Evolutionary conservation across 202 grass and related monocot genomes (phyloP).

Genomic region (Musa balbisiana): DNA sequence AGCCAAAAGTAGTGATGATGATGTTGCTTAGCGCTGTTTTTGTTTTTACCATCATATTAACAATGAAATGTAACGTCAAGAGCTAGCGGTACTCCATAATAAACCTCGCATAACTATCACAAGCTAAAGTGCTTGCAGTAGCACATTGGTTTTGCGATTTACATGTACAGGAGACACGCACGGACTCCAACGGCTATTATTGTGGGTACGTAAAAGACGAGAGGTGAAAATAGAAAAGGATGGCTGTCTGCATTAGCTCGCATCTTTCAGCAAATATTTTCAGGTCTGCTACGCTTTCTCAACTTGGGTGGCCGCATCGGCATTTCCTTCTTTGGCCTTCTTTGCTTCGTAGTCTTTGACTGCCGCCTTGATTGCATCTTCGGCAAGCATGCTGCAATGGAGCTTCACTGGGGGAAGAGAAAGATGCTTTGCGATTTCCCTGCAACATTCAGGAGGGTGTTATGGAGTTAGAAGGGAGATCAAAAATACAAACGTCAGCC

Average conservation of each 20-base stretch:
- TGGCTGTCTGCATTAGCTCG: too few relatives aligned
- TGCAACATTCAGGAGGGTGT: constrained; percentile 10
- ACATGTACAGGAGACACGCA: too few relatives aligned
- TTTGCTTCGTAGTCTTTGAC: constrained; percentile 82
- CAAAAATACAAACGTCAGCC: neutral
- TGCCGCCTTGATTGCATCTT: constrained; percentile 87
- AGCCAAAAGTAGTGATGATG: too few relatives aligned
- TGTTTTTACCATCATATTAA: too few relatives aligned
- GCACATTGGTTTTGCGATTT: too few relatives aligned
- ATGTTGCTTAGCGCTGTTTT: too few relatives aligned
- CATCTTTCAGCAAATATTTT: neutral
- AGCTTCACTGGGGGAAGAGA: constrained; percentile 91
- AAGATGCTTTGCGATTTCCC: constrained; percentile 84
- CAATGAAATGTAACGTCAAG: too few relatives aligned
- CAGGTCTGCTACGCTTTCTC: neutral
- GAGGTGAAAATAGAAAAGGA: neutral
- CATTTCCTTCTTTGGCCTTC: constrained; percentile 28
- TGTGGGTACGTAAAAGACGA: neutral
- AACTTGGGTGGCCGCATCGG: neutral
- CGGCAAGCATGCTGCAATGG: constrained; percentile 96
- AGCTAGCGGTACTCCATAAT: too few relatives aligned
- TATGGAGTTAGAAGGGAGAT: neutral
- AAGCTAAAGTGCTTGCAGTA: too few relatives aligned
- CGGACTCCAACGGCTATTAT: too few relatives aligned
- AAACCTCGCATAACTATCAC: too few relatives aligned